phyloP scores from a whole-genome alignment of 2,329 filamentous ascomycete species.

The Fusarium caatingaense region DNA sequence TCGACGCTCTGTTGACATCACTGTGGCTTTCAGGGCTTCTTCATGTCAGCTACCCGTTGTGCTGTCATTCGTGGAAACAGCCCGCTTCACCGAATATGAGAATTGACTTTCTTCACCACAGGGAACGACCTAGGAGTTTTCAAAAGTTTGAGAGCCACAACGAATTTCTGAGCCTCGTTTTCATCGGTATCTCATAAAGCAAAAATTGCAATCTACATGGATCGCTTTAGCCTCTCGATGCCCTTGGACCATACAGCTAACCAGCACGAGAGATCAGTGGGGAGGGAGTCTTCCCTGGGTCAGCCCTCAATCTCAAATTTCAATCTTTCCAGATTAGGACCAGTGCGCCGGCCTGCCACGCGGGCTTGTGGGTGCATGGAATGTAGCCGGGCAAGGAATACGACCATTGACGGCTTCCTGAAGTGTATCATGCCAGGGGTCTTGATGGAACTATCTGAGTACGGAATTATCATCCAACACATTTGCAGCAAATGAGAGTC shows the following conservation, averaged over 20 bases:
- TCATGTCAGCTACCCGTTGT: slow-evolving; percentile 11
- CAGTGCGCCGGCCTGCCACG: slow-evolving; percentile 39
- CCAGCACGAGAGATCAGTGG: slow-evolving; percentile 20
- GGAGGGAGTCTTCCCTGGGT: slow-evolving; percentile 28
- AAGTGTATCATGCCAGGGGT: slow-evolving; percentile 8
- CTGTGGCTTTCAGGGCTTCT: slow-evolving; percentile 31
- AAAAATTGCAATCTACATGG: slow-evolving; percentile 23
- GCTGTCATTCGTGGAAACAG: slow-evolving; percentile 30
- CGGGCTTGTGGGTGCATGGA: slow-evolving; percentile 30
- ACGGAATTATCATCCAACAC: background rate
- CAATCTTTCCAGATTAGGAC: slow-evolving; percentile 36
- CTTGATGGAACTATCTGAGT: background rate
- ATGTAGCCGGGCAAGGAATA: slow-evolving; percentile 30
- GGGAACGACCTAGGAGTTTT: slow-evolving; percentile 5
- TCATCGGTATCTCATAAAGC: slow-evolving; percentile 16
- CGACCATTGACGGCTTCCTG: background rate
- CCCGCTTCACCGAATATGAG: slow-evolving; percentile 22
- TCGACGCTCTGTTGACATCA: slow-evolving; percentile 43
- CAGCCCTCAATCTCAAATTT: slow-evolving; percentile 43
- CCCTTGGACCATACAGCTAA: slow-evolving; percentile 7
- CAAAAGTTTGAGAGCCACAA: slow-evolving; percentile 3
- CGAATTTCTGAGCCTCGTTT: slow-evolving; percentile 20
- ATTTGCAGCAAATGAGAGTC: background rate
- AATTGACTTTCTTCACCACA: slow-evolving; percentile 14
- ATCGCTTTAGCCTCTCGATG: background rate